A percentile compares a stretch with the other conserved stretches of the same genome.
Evolutionary conservation across 345 rosid genomes (phyloP).

Genomic region (Corchorus capsularis): DNA sequence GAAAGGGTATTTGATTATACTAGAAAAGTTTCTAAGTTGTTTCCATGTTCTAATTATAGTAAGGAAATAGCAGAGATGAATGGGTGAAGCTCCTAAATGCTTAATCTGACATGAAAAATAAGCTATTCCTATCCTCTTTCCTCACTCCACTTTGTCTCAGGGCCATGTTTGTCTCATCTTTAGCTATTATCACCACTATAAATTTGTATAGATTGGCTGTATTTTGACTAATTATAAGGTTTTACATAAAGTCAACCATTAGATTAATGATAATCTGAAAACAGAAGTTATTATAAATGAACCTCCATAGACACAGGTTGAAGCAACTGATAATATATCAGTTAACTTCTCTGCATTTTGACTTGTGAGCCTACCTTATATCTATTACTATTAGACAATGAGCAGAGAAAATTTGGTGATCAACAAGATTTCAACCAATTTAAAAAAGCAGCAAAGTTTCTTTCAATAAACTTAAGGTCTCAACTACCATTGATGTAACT

Average conservation of each 20-base stretch:
- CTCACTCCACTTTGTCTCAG: neutral
- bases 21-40: neutral
- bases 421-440: neutral
- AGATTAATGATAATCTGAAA: neutral
- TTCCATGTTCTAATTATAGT: neutral
- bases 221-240: neutral
- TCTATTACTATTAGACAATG: neutral
- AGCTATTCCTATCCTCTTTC: neutral
- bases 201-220: neutral
- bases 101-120: neutral
- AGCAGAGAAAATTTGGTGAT: neutral
- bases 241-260: neutral
- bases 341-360: neutral
- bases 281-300: neutral
- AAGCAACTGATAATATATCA: neutral
- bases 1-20: neutral
- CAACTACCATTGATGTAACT: neutral
- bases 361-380: neutral
- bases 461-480: neutral
- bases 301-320: neutral
- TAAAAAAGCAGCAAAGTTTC: neutral
- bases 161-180: neutral
- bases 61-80: neutral
- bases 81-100: neutral
- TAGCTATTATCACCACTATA: neutral